These are phyloP conservation scores for Hypoxylon sp. DNA, from an alignment of 2,329 filamentous ascomycete species.

Conservation along the genomic window DNA sequence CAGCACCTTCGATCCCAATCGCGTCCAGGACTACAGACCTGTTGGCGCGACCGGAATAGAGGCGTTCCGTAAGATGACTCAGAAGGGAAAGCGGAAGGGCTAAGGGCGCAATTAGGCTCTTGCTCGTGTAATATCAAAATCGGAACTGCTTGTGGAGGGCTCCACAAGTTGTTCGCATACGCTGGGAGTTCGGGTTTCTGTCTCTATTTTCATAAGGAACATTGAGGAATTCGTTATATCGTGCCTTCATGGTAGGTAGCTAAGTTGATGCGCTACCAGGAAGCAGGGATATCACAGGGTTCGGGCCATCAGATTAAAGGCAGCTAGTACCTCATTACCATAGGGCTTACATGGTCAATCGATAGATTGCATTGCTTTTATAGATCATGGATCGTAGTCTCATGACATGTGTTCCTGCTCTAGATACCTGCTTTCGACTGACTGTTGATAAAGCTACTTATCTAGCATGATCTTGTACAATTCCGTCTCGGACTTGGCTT, in stretches of 20 bases:
- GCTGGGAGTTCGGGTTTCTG: constrained; percentile 18
- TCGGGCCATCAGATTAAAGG: neutral
- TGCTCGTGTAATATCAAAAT: neutral
- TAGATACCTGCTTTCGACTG: neutral
- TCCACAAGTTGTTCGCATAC: constrained; percentile 10
- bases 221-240: neutral
- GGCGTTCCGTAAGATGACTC: constrained; percentile 76
- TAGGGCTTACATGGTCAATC: neutral
- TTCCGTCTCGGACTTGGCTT: neutral
- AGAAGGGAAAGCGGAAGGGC: constrained; percentile 70
- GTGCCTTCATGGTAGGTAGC: neutral
- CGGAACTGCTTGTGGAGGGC: constrained; percentile 1
- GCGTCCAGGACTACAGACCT: constrained; percentile 68
- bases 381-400: neutral
- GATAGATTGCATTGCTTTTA: constrained; percentile 10
- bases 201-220: neutral
- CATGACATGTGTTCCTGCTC: neutral
- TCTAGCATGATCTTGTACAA: neutral
- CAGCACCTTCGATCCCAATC: constrained; percentile 71
- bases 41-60: constrained; percentile 75
- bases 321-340: neutral
- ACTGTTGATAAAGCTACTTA: neutral
- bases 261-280: neutral
- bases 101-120: constrained; percentile 13
- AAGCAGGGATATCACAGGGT: neutral